Evolutionary conservation across 768 basidiomycete species (phyloP), one percentile per base, ranked within the genome.

Genomic region (Trametes cingulata): DNA sequence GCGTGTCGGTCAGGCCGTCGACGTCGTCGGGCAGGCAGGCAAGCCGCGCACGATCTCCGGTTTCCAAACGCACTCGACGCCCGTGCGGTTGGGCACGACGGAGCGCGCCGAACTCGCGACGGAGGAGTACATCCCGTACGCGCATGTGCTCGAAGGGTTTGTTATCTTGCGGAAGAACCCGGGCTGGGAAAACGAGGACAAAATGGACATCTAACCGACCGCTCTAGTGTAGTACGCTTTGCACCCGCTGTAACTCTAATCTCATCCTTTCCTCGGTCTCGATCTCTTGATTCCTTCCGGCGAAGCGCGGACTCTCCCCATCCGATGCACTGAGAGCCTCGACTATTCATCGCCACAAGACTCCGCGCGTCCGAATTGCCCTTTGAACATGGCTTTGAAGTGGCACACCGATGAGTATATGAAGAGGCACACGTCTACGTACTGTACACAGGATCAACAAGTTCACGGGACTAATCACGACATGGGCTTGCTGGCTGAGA

Each of bases 51-150:
- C 94, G 50, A 97, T 97, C 65, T 94, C 93, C 24, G 94, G 94
- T 39, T 98, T 99, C 91, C 96, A 98, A 75, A 99, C 97, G 15
- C 95, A 98, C 75, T 86, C 91, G 70, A 94, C 97, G 45, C 97
- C 96, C 1, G 97, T 99, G 51, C 89, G 97, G 49, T 75, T 99
- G 63, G 96, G 91, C 6, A 95, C 94, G 60, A 94, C 89, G 2
- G 97, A 98, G 72, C 82, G 97, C 43, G 94, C 92, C 6, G 97
- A 98, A 77, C 77, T 98, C 62, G 97, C 94, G 14, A 98, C 97
- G 46, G 96, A 98, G 73, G 96, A 99, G 75, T 98, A 79, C 74
- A 91, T 98, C 66, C 90, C 95, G 2, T 99, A 91, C 73, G 84
- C 86, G 41, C 85, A 87, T 68, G 91, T 95, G 24, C 80, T 99